These are phyloP conservation scores for Echium plantagineum DNA, from an alignment of 257 asterid genomes.

Conservation along the genomic window DNA sequence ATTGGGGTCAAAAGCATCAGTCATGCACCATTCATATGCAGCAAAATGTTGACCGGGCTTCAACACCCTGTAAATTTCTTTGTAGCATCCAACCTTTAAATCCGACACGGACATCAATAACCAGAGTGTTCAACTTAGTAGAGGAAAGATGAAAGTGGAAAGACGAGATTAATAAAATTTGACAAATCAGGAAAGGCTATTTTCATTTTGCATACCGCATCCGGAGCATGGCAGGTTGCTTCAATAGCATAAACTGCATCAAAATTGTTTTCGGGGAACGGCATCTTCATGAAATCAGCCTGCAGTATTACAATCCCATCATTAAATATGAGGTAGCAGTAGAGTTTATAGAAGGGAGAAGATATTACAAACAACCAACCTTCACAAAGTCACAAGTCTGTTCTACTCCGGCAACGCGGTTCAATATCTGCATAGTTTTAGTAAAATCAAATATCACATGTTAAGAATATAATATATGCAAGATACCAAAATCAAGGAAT, in stretches of 20 bases:
- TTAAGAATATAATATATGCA: background rate
- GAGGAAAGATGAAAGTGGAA: background rate
- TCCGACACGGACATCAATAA: background rate
- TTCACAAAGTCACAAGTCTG: slow-evolving; percentile 73
- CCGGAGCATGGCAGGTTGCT: slow-evolving; percentile 99
- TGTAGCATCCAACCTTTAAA: slow-evolving; percentile 84
- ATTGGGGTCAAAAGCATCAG: slow-evolving; percentile 63
- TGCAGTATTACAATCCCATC: slow-evolving; percentile 21
- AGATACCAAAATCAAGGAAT: background rate
- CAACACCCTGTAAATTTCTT: slow-evolving; percentile 77
- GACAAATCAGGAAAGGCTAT: background rate
- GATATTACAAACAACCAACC: slow-evolving; percentile 32
- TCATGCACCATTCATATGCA: slow-evolving; percentile 99
- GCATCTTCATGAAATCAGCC: slow-evolving; percentile 99
- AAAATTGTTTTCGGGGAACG: slow-evolving; percentile 70
- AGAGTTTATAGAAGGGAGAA: slow-evolving; percentile 1
- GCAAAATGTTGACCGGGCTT: slow-evolving; percentile 98
- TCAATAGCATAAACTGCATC: slow-evolving; percentile 97
- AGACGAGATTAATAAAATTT: background rate
- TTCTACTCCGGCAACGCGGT: slow-evolving; percentile 63
- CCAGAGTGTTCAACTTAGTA: background rate
- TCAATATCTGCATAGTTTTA: slow-evolving; percentile 38
- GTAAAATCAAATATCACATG: background rate
- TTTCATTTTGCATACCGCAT: slow-evolving; percentile 43
- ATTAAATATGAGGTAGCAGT: slow-evolving; percentile 9